Base-by-base conservation (phyloP, 2,329 filamentous ascomycete genomes). In the Aspergillus calidoustus region DNA sequence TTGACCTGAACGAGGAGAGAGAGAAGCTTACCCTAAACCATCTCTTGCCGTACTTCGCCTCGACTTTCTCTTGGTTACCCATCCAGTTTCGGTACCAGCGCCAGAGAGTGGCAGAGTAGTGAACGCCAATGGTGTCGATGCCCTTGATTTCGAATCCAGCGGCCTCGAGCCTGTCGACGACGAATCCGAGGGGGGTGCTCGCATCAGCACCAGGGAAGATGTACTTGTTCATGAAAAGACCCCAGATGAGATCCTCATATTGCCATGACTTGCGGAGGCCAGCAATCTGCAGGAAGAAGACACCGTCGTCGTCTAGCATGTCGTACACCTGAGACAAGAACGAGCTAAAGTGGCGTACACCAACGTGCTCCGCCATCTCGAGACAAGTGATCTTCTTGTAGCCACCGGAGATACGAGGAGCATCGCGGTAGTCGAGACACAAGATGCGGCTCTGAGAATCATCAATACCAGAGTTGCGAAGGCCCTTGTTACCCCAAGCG, bases 141-240 rank as follows among this genome's bases (percentile, higher is more conserved):
- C 84, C 83, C 89, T 97, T 98, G 78, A 98, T 83, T 80, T 98
- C 95, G 72, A 92, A 96, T 43, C 92, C 92, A 66, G 91, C 90
- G 60, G 86, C 89, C 82, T 99, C 95, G 22, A 97, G 86, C 75
- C 88, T 88, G 78, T 92, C 88, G 70, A 96, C 84, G 72, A 95
- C 92, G 80, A 89, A 95, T 69, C 92, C 92, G 53, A 99, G 88
- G 55, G 95, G 95, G 61, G 93, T 96, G 48, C 92, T 96, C 56
- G 95, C 95, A 76, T 98, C 95, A 55, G 95, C 95, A 76, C 95
- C 95, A 38, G 93, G 95, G 87, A 98, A 98, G 78, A 98, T 86
- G 80, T 98, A 97, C 84, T 97, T 97, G 89, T 98, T 98, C 93
- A 98, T 96, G 86, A 97, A 98, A 51, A 98, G 86, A 77, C 95